phyloP scores from a whole-genome alignment of 768 basidiomycete genomes.

The Mycena epipterygia region DNA sequence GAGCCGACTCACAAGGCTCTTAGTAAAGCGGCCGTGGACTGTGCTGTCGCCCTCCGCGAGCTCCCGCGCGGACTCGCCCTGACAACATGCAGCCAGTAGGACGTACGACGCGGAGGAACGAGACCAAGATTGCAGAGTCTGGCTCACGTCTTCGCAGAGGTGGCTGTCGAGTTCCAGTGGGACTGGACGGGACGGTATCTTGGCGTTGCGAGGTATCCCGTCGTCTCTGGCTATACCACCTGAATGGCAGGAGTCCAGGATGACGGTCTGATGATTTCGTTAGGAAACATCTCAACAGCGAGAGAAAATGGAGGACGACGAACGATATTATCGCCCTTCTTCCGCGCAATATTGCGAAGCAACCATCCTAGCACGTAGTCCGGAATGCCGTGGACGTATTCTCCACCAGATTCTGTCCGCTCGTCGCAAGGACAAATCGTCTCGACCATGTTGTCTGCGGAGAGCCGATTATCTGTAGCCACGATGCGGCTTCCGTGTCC shows the following conservation, averaged over 20 bases:
- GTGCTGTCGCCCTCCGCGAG: not conserved
- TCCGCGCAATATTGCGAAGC: not conserved
- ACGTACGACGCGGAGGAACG: constrained; percentile 1
- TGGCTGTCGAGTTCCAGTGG: not conserved
- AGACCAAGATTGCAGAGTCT: not conserved
- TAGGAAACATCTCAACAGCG: not conserved
- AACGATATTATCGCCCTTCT: constrained; percentile 16
- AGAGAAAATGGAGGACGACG: not conserved
- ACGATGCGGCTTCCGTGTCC: not conserved
- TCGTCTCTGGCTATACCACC: not conserved
- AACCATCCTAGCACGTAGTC: not conserved
- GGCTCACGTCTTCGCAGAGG: not conserved
- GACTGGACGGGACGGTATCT: not conserved
- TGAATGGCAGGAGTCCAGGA: constrained; percentile 15
- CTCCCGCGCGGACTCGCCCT: constrained; percentile 18
- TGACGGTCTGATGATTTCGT: not conserved
- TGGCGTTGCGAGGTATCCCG: not conserved
- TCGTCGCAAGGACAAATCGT: not conserved
- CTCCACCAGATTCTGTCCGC: not conserved
- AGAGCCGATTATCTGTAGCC: not conserved
- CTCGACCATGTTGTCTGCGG: not conserved
- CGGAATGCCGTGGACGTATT: not conserved
- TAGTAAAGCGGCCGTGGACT: constrained; percentile 5
- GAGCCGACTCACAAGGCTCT: not conserved
- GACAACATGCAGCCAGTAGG: constrained; percentile 24